Base-by-base conservation (phyloP, 2,329 filamentous ascomycete genomes). In the Periconia sp. region DNA sequence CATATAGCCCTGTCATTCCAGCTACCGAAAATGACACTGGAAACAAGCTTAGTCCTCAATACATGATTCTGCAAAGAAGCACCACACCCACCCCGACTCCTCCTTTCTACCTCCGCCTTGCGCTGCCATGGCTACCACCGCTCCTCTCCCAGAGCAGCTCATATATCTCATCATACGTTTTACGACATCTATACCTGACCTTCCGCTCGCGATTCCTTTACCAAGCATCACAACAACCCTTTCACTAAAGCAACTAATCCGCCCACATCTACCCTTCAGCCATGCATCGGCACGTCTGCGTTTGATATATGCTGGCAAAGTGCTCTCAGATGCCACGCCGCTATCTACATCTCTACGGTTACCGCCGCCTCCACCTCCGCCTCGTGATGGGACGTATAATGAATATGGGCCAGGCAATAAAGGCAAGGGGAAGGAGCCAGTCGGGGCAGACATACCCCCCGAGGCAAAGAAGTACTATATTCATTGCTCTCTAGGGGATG, bases 101-200 rank as follows among this genome's bases (percentile, higher is more conserved):
- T 19, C 45, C 7, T 33, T n/a, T 13, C 33, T 14, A 23, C 33
- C 31, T n/a, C 35, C 48, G 41, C 44, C 48, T 23, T 49, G 49
- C 54, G 42, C 53, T 59, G 62, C 50, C 48, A 73, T 72, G 69
- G 58, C 64, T 17, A 63, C 61, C 35, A 52, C 62, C 46, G 55
- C 55, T 40, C 55, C 61, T 41, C 69, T 73, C 41, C 72, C 72
- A 30, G 70, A 74, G 41, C 70, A 74, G 55, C 59, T 73, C 33
- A 81, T 96, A 52, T 86, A 89, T 66, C 81, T 97, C 44, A 93
- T 90, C 37, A 87, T 97, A 72, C 92, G 93, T 73, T 97, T 99
- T 82, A 91, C 91, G 49, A 87, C 88, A 55, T 87, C 91, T 1
- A 83, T 93, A 53, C 88, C 91, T 15, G 94, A 97, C 72, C 83